These are phyloP conservation scores for Diaporthe nobilis DNA, from an alignment of 2,329 filamentous ascomycete genomes.

Conservation along the genomic window DNA sequence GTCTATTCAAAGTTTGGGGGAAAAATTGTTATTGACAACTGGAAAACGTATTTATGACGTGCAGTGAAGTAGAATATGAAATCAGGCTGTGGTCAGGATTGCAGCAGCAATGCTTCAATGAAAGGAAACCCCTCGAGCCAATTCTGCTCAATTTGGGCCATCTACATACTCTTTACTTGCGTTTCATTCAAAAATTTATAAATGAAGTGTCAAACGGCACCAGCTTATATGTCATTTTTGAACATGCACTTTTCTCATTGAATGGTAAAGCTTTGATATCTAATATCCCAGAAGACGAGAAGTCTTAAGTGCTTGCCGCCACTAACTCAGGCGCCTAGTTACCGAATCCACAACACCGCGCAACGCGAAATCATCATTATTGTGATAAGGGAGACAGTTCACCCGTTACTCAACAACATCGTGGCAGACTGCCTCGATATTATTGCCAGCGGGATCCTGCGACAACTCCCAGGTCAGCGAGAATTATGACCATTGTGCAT, in stretches of 20 bases:
- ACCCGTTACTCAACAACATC: constrained; percentile 8
- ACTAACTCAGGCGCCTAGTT: not conserved
- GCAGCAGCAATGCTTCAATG: not conserved
- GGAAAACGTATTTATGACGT: not conserved
- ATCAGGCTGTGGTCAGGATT: not conserved
- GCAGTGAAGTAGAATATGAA: too few relatives aligned
- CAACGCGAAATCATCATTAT: not conserved
- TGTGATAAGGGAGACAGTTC: too few relatives aligned
- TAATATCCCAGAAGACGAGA: not conserved
- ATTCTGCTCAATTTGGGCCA: too few relatives aligned
- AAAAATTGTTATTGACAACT: not conserved
- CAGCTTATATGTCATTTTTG: not conserved
- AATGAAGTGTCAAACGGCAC: not conserved
- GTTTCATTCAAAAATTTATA: not conserved
- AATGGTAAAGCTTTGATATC: not conserved
- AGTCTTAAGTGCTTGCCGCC: not conserved
- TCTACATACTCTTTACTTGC: not conserved
- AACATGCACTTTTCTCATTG: not conserved
- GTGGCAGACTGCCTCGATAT: constrained; percentile 61
- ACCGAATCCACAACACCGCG: not conserved
- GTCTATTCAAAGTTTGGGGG: not conserved
- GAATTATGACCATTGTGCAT: too few relatives aligned
- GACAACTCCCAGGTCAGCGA: not conserved
- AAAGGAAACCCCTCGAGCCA: not conserved
- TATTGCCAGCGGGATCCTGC: constrained; percentile 63